A percentile compares a stretch with the other conserved stretches of the same genome.
Evolutionary conservation across 1,284 basidiomycete species (phyloP).

Genomic region (Pseudozyma thailandica): DNA sequence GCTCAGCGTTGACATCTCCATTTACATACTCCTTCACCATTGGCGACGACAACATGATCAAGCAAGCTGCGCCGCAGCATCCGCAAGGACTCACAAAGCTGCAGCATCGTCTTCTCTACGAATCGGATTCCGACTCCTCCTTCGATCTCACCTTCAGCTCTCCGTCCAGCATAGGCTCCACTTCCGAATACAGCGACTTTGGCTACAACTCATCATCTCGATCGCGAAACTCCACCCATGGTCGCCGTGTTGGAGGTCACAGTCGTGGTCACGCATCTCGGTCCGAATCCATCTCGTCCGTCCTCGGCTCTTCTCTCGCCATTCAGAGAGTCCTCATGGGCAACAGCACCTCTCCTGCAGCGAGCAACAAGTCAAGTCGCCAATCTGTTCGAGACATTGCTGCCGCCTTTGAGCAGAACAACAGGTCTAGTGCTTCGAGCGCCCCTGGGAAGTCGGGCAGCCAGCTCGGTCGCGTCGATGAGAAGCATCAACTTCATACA

Average conservation of each 20-base stretch:
- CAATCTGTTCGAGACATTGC: slow-evolving; percentile 38
- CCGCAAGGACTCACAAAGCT: slow-evolving; percentile 38
- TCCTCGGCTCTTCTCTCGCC: slow-evolving; percentile 30
- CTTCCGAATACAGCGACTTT: slow-evolving; percentile 41
- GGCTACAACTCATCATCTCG: slow-evolving; percentile 13
- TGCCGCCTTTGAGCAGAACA: slow-evolving; percentile 18
- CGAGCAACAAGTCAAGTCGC: slow-evolving; percentile 9
- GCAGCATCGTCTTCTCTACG: slow-evolving; percentile 51
- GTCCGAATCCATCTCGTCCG: slow-evolving; percentile 34
- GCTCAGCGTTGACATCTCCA: slow-evolving; percentile 11
- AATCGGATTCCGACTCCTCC: slow-evolving; percentile 42
- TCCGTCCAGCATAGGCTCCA: slow-evolving; percentile 30
- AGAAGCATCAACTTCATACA: slow-evolving; percentile 2
- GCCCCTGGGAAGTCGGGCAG: slow-evolving; percentile 1
- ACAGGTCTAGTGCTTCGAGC: background rate
- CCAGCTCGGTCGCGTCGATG: slow-evolving; percentile 19
- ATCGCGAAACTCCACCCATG: slow-evolving; percentile 23
- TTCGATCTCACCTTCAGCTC: slow-evolving; percentile 39
- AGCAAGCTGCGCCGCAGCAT: slow-evolving; percentile 39
- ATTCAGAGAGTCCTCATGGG: slow-evolving; percentile 37
- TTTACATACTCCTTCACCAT: slow-evolving; percentile 15
- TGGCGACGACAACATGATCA: slow-evolving; percentile 32
- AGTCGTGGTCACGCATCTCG: slow-evolving; percentile 10
- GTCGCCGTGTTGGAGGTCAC: slow-evolving; percentile 11
- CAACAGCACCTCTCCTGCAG: slow-evolving; percentile 1